Conservation (phyloP, 2,329 filamentous ascomycete genomes). For the Aspergillus costaricaensis region DNA sequence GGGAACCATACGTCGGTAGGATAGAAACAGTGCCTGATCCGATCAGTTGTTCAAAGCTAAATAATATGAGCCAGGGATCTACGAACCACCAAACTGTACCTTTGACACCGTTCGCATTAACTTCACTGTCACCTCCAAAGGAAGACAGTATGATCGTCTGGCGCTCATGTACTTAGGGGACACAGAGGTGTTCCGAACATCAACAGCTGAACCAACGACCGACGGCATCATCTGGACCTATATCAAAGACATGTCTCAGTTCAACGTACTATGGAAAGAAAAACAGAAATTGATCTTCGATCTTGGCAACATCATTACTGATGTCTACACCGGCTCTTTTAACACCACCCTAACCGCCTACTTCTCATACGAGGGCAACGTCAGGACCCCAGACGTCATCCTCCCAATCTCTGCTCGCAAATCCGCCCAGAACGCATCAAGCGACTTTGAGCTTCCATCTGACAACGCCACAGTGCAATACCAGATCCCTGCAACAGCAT, state of each 20-base stretch:
- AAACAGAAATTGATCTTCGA: constrained; percentile 79
- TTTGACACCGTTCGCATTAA: constrained; percentile 78
- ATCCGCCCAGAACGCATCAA: constrained; percentile 53
- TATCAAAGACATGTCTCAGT: constrained; percentile 76
- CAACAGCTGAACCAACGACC: constrained; percentile 74
- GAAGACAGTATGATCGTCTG: constrained; percentile 75
- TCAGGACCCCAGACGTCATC: constrained; percentile 61
- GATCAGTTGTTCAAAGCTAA: not conserved
- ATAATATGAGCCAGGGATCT: constrained; percentile 48
- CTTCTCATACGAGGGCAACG: constrained; percentile 60
- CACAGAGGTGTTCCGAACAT: constrained; percentile 79
- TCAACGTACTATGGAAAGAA: constrained; percentile 66
- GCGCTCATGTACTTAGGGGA: constrained; percentile 75
- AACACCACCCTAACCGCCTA: constrained; percentile 73
- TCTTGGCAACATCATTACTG: constrained; percentile 70
- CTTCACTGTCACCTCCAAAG: constrained; percentile 70
- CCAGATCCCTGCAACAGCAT: constrained; percentile 65
- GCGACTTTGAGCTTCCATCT: constrained; percentile 67
- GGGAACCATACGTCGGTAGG: constrained; percentile 70
- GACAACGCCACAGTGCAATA: constrained; percentile 63
- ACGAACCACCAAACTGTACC: constrained; percentile 65
- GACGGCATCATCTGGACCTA: constrained; percentile 75
- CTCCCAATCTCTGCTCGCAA: constrained; percentile 57
- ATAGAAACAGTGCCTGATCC: constrained; percentile 12
- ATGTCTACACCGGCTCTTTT: constrained; percentile 71